Evolutionary conservation across 371 early-diverging fungal genomes (phyloP), one percentile per base, ranked within the genome.

Genomic region (Blakeslea trispora): DNA sequence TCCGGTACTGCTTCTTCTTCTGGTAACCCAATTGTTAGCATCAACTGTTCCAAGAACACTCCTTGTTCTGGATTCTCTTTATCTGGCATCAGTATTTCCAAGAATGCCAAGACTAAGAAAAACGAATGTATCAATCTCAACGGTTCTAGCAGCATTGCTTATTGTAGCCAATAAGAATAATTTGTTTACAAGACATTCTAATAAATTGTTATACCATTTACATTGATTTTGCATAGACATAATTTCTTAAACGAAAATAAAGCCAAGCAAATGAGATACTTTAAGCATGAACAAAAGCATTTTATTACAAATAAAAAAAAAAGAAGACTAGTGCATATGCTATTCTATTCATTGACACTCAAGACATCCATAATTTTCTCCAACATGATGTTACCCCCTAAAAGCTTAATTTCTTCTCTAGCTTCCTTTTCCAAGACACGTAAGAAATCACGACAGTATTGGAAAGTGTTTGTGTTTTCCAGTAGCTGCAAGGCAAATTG

Each of bases 401-500:
- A 75, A 15, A 69, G 64, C 11, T 48, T 49, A 45, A 96, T 86
- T 62, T 86, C 86, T 0, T 66, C 60, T 6, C 80, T 63, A 3
- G 85, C 86, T 6, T 81, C 76, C 1, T 46, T 40, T 61, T 95
- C 95, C 35, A 92, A 72, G 9, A 69, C 35, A 3, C 28, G 31
- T 52, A 97, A 67, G 48, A 78, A 82, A 7, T 69, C 49, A 9
- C 77, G 66, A 19, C 91, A 90, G 58, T 94, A 94, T 13, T 82
- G 89, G 59, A 98, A 95, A 7, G 93, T 86, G 18, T 76, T 62
- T 1, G 92, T 85, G 47, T 83, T 73, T 45, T 89, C 76, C 83
- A 97, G 85, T 22, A 96, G 60, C 48, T 79, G 72, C 51, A 97
- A 82, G 0, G 96, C 96, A 59, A 91, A 92, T 42, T 79, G 74